Evolutionary conservation across 108 stramenopile species (phyloP).

Genomic region (Pseudonitzschia multiseries): DNA sequence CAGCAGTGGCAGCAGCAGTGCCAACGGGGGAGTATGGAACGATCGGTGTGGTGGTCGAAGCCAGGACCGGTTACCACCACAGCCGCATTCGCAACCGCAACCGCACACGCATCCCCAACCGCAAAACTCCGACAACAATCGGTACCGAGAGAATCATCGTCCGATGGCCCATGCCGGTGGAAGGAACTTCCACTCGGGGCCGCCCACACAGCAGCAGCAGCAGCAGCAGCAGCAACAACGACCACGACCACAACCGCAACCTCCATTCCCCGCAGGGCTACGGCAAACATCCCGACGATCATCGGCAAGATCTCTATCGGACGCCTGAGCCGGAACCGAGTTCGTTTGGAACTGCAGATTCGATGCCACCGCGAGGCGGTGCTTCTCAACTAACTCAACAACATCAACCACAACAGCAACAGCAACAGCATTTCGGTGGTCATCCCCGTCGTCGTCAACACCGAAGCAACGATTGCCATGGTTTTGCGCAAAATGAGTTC

Average conservation of each 20-base stretch:
- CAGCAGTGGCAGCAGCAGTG: background rate
- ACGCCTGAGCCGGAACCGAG: too few relatives aligned
- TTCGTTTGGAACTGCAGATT: too few relatives aligned
- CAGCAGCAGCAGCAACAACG: too few relatives aligned
- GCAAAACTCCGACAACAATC: too few relatives aligned
- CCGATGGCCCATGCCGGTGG: too few relatives aligned
- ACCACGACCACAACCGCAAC: too few relatives aligned
- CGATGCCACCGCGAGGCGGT: background rate
- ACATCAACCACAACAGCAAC: background rate
- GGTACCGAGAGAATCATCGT: background rate
- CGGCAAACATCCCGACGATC: too few relatives aligned
- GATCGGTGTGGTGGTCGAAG: background rate
- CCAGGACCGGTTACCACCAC: background rate
- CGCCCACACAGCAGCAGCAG: too few relatives aligned
- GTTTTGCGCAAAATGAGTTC: conserved; percentile 36
- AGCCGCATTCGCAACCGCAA: conserved; percentile 8
- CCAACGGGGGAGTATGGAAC: background rate
- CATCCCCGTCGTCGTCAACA: background rate
- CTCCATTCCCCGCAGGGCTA: too few relatives aligned
- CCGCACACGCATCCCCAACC: background rate
- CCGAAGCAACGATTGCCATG: background rate
- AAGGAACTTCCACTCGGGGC: too few relatives aligned
- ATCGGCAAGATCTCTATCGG: too few relatives aligned
- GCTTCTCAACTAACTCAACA: background rate
- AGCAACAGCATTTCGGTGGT: background rate